phyloP scores from a whole-genome alignment of 148 eudicot genomes.

The Chenopodium quinoa region DNA sequence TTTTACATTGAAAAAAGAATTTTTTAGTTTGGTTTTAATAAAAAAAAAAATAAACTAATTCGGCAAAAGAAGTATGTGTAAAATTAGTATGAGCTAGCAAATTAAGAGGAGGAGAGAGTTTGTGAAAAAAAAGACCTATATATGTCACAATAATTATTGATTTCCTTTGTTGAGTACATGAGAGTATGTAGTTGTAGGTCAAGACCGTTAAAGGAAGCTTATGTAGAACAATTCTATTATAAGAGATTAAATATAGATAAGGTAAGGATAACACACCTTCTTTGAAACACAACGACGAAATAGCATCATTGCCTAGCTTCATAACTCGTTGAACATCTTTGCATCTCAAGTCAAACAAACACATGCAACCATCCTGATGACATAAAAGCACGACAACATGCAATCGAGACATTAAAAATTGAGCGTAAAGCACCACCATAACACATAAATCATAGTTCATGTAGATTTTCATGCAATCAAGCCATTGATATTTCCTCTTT shows the following conservation, averaged over 20 bases:
- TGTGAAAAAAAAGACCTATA: too few species aligned
- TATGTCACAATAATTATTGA: too few species aligned
- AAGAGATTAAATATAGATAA: background rate
- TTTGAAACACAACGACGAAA: slow-evolving; percentile 84
- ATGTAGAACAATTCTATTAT: background rate
- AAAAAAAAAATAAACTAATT: too few species aligned
- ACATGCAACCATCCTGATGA: slow-evolving; percentile 79
- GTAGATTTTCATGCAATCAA: background rate
- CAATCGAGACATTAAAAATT: slow-evolving; percentile 1
- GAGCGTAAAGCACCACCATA: background rate
- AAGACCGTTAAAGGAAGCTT: background rate
- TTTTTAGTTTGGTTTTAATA: too few species aligned
- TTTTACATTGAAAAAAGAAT: too few species aligned
- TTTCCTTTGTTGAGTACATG: too few species aligned
- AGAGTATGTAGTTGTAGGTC: too few species aligned
- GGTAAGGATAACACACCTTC: slow-evolving; percentile 45
- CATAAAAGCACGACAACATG: slow-evolving; percentile 7
- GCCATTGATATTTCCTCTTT: background rate
- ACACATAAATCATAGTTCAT: background rate
- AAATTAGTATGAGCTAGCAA: too few species aligned
- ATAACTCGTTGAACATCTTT: slow-evolving; percentile 54
- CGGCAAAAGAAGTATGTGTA: too few species aligned
- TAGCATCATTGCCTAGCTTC: slow-evolving; percentile 57
- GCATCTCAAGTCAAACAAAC: slow-evolving; percentile 92
- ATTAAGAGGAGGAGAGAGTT: too few species aligned